A percentile compares a stretch with the other conserved stretches of the same genome.
Evolutionary conservation across 257 asterid genomes (phyloP).

Genomic region (Jaltomata sinuosa): DNA sequence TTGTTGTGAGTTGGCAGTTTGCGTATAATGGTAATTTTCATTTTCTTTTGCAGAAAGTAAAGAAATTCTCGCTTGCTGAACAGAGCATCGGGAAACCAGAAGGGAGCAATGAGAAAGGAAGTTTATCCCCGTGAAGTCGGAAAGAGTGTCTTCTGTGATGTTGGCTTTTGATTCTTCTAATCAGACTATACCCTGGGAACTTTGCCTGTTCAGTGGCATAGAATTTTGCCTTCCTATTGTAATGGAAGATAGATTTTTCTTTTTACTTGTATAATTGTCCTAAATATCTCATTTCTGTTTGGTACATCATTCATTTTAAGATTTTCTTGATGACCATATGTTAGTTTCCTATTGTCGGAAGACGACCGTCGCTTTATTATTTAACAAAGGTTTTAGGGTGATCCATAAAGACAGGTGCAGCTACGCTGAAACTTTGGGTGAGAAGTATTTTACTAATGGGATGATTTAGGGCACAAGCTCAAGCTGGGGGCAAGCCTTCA

Average conservation of each 20-base stretch:
- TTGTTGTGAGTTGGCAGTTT: neutral
- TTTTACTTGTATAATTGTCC: neutral
- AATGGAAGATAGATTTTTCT: neutral
- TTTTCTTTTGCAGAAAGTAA: conserved; percentile 20
- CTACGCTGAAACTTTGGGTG: neutral
- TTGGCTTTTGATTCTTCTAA: neutral
- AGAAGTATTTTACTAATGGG: neutral
- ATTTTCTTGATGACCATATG: neutral
- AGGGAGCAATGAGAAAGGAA: neutral
- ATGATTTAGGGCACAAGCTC: too few species aligned
- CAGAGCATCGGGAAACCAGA: neutral
- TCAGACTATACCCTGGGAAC: neutral
- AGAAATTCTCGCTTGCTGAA: conserved; percentile 22
- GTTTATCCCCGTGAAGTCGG: neutral
- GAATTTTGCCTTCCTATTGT: neutral
- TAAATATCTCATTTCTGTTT: neutral
- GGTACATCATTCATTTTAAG: neutral
- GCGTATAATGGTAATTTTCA: neutral
- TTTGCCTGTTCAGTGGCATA: neutral
- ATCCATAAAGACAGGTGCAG: neutral
- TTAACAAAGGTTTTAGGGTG: neutral
- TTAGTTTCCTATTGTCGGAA: neutral
- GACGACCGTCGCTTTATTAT: too few species aligned
- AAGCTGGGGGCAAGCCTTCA: too few species aligned
- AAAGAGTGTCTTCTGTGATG: neutral